Evolutionary conservation across 2,329 filamentous ascomycete species (phyloP).

Genomic region (Alternaria tenuissima): DNA sequence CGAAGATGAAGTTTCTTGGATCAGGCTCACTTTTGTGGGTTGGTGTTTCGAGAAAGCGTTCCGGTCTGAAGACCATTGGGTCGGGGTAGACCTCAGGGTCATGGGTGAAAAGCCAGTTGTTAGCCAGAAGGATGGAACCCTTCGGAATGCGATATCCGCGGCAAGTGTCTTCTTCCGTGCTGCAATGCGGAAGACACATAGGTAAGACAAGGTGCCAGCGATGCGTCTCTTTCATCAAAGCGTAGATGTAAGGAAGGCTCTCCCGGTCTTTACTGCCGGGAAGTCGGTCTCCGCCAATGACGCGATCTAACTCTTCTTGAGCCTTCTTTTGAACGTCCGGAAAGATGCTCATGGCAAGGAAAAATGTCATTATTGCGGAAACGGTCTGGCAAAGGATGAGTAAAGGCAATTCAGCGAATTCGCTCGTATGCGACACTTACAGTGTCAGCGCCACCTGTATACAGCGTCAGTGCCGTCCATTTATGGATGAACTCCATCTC

Average conservation of each 20-base stretch:
- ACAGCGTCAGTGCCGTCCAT: conserved; percentile 56
- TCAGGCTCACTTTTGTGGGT: conserved; percentile 49
- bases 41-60: conserved; percentile 50
- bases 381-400: conserved; percentile 44
- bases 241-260: conserved; percentile 49
- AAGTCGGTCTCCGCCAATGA: conserved; percentile 57
- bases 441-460: conserved; percentile 54
- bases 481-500: conserved; percentile 50
- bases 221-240: conserved; percentile 54
- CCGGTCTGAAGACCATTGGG: conserved; percentile 54
- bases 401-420: background rate
- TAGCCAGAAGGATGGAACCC: conserved; percentile 46
- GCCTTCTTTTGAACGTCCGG: conserved; percentile 59
- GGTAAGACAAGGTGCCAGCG: conserved; percentile 46
- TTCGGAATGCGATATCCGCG: conserved; percentile 54
- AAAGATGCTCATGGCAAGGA: conserved; percentile 63
- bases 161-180: conserved; percentile 46
- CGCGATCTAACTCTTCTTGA: conserved; percentile 57
- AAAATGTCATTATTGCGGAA: conserved; percentile 54
- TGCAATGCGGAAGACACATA: conserved; percentile 45
- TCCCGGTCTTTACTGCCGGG: conserved; percentile 58
- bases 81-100: conserved; percentile 49
- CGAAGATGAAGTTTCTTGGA: conserved; percentile 47
- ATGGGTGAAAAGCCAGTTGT: conserved; percentile 54
- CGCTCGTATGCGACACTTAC: conserved; percentile 24